Evolutionary conservation across 352 stramenopile genomes (phyloP).

Genomic region (Phytophthora palmivora): DNA sequence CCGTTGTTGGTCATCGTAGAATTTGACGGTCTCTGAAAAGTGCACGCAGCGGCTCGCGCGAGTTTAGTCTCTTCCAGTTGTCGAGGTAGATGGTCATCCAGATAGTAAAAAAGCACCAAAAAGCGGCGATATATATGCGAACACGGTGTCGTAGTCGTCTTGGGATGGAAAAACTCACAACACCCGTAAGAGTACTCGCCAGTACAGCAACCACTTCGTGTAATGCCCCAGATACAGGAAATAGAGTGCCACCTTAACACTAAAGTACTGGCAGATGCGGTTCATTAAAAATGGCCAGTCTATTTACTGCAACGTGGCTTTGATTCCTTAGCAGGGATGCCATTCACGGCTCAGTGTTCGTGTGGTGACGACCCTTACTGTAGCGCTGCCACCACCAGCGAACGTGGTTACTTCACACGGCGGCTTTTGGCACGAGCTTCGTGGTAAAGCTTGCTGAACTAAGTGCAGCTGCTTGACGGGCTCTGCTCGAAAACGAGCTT

Average conservation of each 20-base stretch:
- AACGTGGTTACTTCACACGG: too few relatives aligned
- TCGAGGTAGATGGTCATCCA: constrained; percentile 92
- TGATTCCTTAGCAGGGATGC: too few relatives aligned
- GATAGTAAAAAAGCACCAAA: constrained; percentile 90
- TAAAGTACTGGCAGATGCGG: constrained; percentile 85
- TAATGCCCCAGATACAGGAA: constrained; percentile 98
- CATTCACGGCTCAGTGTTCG: too few relatives aligned
- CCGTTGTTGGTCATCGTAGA: constrained; percentile 82
- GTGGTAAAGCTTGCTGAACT: too few relatives aligned
- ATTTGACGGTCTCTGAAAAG: constrained; percentile 75
- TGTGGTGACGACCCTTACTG: too few relatives aligned
- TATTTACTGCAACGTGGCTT: too few relatives aligned
- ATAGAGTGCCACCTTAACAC: constrained; percentile 96
- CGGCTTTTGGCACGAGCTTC: too few relatives aligned
- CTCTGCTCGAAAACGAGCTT: too few relatives aligned
- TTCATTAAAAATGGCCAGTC: too few relatives aligned
- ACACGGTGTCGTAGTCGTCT: constrained; percentile 61
- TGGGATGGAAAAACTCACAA: constrained; percentile 69
- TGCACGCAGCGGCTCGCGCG: constrained; percentile 73
- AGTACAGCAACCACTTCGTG: constrained; percentile 95
- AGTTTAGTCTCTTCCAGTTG: constrained; percentile 90
- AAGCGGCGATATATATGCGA: constrained; percentile 80
- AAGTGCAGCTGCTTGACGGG: too few relatives aligned
- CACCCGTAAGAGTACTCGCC: constrained; percentile 89
- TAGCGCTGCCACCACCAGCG: too few relatives aligned